Evolutionary conservation across 495 filamentous ascomycete species (phyloP), one percentile per base, ranked within the genome.

Genomic region (Lophiostoma macrostomum): DNA sequence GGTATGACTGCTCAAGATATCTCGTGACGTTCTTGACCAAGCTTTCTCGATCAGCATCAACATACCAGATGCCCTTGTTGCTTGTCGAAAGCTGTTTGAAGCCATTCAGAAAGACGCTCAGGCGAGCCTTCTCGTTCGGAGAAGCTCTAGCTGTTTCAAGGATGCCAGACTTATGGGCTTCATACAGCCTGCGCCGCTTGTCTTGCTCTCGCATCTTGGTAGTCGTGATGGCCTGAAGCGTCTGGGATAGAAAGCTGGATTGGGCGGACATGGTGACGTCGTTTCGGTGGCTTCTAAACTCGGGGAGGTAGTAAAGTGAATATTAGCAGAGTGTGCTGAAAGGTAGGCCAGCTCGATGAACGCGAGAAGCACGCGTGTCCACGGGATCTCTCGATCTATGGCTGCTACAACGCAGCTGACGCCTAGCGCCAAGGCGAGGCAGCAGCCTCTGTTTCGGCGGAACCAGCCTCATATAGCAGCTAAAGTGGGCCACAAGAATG

Each of bases 1-100:
- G 25, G 4, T 45, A 12, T 25, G 50, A 53, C n/a, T 43, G 50
- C 30, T 53, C 50, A n/a, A 44, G 36, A 50, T 25, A 50, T 40
- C 43, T 25, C 11, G 23, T 47, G 28, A 35, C 28, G 20, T 47
- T 47, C 2, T 23, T 2, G 20, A 47, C 43, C n/a, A 29, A 16
- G 27, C 25, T 32, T 14, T 22, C 35, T 5, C 43, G 43, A 13
- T 47, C 43, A 11, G 31, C 43, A 16, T 32, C 43, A 14, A 47
- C 30, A 29, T 47, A 47, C 27, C 27, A 47, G 2, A 47, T 22
- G 18, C 43, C 43, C 30, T 47, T 47, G 43, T 47, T 47, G 30
- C 30, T 47, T 4, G 30, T 18, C 12, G 43, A 47, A 22, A 32
- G 14, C 28, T 47, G 16, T 18, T 47, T 18, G 18, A 47, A 47